Conservation (phyloP, 805 yeast genomes). For the Clavispora vitiphila region DNA sequence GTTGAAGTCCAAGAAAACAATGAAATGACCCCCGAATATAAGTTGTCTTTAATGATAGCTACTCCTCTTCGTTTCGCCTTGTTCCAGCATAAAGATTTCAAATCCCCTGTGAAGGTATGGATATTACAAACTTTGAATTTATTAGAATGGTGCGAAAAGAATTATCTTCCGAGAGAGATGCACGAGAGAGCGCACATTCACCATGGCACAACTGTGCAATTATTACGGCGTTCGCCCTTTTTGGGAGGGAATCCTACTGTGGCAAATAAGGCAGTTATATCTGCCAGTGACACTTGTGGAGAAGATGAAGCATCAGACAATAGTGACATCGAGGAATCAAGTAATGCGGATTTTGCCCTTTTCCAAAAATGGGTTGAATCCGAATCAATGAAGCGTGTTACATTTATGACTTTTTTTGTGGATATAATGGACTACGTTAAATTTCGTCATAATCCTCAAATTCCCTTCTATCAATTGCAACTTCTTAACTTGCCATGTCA, state of each 20-base stretch:
- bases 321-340: conserved; percentile 7
- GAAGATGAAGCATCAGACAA: conserved; percentile 25
- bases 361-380: conserved; percentile 74
- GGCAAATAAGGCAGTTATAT: conserved; percentile 19
- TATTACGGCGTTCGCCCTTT: conserved; percentile 69
- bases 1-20: conserved; percentile 16
- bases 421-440: conserved; percentile 76
- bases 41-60: conserved; percentile 44
- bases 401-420: conserved; percentile 75
- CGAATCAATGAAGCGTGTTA: conserved; percentile 72
- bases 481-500: conserved; percentile 38
- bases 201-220: conserved; percentile 81
- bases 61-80: conserved; percentile 63
- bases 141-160: conserved; percentile 76
- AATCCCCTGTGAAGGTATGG: conserved; percentile 74
- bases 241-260: conserved; percentile 63
- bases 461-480: conserved; percentile 35
- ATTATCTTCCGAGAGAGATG: conserved; percentile 57
- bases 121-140: conserved; percentile 68
- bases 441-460: conserved; percentile 63
- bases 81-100: conserved; percentile 66
- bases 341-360: conserved; percentile 24
- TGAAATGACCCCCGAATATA: conserved; percentile 28
- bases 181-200: conserved; percentile 84
- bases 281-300: conserved; percentile 21